Evolutionary conservation across 2,329 filamentous ascomycete genomes (phyloP).

Genomic region (Pseudocercospora fuligena): DNA sequence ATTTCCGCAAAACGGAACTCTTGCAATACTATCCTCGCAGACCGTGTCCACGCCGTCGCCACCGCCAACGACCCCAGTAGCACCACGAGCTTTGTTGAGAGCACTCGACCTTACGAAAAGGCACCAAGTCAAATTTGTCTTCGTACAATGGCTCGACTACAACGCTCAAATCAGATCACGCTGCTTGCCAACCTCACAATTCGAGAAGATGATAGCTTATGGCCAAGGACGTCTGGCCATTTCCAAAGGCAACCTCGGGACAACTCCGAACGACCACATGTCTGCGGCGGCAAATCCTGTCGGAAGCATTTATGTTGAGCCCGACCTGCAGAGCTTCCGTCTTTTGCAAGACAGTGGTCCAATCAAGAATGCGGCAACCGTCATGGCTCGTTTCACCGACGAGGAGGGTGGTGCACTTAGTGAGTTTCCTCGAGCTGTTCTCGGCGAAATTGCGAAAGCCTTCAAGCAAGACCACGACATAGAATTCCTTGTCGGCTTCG

Average conservation of each 20-base stretch:
- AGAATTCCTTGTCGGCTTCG: slow-evolving; percentile 73
- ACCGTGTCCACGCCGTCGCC: background rate
- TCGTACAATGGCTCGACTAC: slow-evolving; percentile 78
- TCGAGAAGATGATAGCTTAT: slow-evolving; percentile 43
- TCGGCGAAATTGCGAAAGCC: slow-evolving; percentile 55
- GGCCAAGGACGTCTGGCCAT: slow-evolving; percentile 58
- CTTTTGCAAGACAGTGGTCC: slow-evolving; percentile 53
- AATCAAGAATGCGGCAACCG: slow-evolving; percentile 61
- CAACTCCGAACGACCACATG: slow-evolving; percentile 69
- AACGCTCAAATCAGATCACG: slow-evolving; percentile 71
- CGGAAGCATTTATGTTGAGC: slow-evolving; percentile 69
- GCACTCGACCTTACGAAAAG: background rate
- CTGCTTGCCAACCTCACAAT: slow-evolving; percentile 65
- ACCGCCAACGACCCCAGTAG: background rate
- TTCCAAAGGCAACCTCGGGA: slow-evolving; percentile 65
- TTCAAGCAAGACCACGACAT: slow-evolving; percentile 60
- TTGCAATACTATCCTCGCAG: background rate
- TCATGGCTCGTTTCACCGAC: slow-evolving; percentile 69
- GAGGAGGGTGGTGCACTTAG: slow-evolving; percentile 56
- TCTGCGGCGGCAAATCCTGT: slow-evolving; percentile 60
- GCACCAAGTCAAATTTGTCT: slow-evolving; percentile 59
- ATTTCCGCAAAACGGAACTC: slow-evolving; percentile 32
- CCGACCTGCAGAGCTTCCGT: slow-evolving; percentile 68
- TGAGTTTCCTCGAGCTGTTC: slow-evolving; percentile 63
- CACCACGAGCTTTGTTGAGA: background rate